Evolutionary conservation across 768 basidiomycete genomes (phyloP).

Genomic region (Leccinum boreale): DNA sequence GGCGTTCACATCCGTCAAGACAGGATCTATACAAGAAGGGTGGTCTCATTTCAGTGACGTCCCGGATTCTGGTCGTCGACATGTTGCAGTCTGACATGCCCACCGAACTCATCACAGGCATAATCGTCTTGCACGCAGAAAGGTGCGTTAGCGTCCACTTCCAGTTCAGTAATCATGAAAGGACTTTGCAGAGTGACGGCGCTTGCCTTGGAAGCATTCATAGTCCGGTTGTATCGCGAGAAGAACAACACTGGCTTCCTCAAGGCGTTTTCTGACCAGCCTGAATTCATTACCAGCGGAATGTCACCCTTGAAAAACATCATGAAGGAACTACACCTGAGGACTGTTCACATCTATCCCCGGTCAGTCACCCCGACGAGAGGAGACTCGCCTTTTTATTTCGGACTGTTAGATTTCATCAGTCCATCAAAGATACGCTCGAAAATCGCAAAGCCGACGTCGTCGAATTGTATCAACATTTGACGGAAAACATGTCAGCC

Average conservation of each 20-base stretch:
- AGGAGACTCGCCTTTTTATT: neutral
- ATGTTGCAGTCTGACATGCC: slow-evolving; percentile 88
- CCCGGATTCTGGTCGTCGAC: slow-evolving; percentile 92
- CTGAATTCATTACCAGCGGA: slow-evolving; percentile 91
- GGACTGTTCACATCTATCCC: slow-evolving; percentile 87
- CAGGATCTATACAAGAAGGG: slow-evolving; percentile 85
- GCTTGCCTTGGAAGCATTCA: slow-evolving; percentile 86
- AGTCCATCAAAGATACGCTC: slow-evolving; percentile 78
- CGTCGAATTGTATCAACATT: slow-evolving; percentile 81
- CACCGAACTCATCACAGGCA: slow-evolving; percentile 79
- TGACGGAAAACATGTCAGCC: slow-evolving; percentile 83
- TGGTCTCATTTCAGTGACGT: slow-evolving; percentile 88
- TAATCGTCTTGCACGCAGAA: slow-evolving; percentile 90
- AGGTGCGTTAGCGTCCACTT: slow-evolving; percentile 43
- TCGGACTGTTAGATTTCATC: slow-evolving; percentile 70
- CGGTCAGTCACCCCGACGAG: slow-evolving; percentile 47
- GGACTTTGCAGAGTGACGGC: slow-evolving; percentile 66
- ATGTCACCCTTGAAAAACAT: slow-evolving; percentile 89
- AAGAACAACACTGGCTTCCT: slow-evolving; percentile 88
- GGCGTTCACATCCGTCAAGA: slow-evolving; percentile 38
- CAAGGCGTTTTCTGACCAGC: slow-evolving; percentile 97
- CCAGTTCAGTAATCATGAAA: neutral
- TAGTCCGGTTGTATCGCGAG: slow-evolving; percentile 86
- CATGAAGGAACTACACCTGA: slow-evolving; percentile 88
- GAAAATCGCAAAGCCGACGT: slow-evolving; percentile 87